Evolutionary conservation across 2,329 filamentous ascomycete genomes (phyloP).

Genomic region (Pyricularia grisea): DNA sequence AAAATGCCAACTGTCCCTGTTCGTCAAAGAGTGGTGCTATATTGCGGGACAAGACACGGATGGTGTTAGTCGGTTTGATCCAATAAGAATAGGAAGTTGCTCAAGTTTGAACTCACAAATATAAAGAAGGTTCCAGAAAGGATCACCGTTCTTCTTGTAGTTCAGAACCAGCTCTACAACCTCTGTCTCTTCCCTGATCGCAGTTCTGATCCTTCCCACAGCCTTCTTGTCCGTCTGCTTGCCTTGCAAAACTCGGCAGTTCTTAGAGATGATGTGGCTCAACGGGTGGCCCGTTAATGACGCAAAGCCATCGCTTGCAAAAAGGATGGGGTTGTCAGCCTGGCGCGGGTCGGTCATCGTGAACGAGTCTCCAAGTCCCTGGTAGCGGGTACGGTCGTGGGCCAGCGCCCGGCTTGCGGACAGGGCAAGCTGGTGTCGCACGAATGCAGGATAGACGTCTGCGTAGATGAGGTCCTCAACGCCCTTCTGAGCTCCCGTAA

Average conservation of each 20-base stretch:
- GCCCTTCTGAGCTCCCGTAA: slow-evolving; percentile 22
- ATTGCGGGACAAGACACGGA: slow-evolving; percentile 20
- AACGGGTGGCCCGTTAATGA: slow-evolving; percentile 35
- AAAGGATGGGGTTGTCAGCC: slow-evolving; percentile 40
- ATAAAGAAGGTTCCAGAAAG: slow-evolving; percentile 48
- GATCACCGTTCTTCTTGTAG: slow-evolving; percentile 36
- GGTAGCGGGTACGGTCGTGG: slow-evolving; percentile 29
- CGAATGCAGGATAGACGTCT: slow-evolving; percentile 35
- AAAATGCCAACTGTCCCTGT: slow-evolving; percentile 37
- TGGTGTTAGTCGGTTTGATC: background rate
- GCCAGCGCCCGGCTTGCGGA: slow-evolving; percentile 20
- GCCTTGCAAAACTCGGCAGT: slow-evolving; percentile 39
- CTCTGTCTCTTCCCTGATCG: slow-evolving; percentile 27
- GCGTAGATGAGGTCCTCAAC: slow-evolving; percentile 25
- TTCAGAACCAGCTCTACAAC: slow-evolving; percentile 36
- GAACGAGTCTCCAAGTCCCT: slow-evolving; percentile 49
- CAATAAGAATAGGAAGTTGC: background rate
- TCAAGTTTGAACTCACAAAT: background rate
- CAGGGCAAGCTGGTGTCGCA: slow-evolving; percentile 33
- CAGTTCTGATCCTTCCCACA: slow-evolving; percentile 24
- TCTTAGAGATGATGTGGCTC: slow-evolving; percentile 34
- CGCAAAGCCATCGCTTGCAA: slow-evolving; percentile 39
- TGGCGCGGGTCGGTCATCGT: slow-evolving; percentile 40
- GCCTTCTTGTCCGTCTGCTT: slow-evolving; percentile 27
- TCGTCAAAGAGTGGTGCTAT: slow-evolving; percentile 3